Base-by-base conservation (phyloP, 768 basidiomycete species). In the Pleurotus giganteus region DNA sequence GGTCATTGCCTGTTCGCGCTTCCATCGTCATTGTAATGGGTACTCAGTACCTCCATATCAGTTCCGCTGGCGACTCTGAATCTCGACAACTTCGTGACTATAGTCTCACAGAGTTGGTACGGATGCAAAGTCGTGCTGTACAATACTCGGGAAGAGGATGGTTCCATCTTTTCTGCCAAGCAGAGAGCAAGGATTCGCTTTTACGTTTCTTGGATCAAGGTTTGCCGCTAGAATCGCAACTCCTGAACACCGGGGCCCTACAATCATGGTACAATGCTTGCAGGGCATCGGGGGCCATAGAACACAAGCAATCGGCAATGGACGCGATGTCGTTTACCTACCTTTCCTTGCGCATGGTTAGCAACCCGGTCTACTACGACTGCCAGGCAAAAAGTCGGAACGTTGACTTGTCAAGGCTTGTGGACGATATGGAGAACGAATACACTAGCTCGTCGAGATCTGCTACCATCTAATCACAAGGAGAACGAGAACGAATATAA, bases 111-210 rank as follows among this genome's bases (percentile, higher is more conserved):
- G 94, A 98, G 61, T 70, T 99, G 31, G 84, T 90, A 47, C 85
- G 84, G 55, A 98, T 99, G 95, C 95, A 98, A 69, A 84, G 91
- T 53, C 82, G 84, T 28, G 94, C 94, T 3, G 80, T 93, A 11
- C 80, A 79, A 53, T 83, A 85, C 59, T 71, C 76, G 1, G 76
- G 74, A 8, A 60, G 73, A 0, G 89, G 91, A 0, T 78, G 79
- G 54, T 94, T 96, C 72, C 77, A 88, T 63, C 71, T 98, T 43
- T 90, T 99, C 65, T 98, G 96, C 68, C 95, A 94, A 60, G 76
- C 84, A 4, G 95, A 97, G 66, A 83, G 86, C 45, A 82, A 84
- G 57, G 90, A 93, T 58, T 86, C 87, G 12, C 86, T 93, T 66
- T 80, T 80, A 41, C 85, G 88, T 23, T 94, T 96, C 74, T 71